These are phyloP conservation scores for Fusarium pseudograminearum DNA, from an alignment of 2,329 filamentous ascomycete species.

Conservation along the genomic window DNA sequence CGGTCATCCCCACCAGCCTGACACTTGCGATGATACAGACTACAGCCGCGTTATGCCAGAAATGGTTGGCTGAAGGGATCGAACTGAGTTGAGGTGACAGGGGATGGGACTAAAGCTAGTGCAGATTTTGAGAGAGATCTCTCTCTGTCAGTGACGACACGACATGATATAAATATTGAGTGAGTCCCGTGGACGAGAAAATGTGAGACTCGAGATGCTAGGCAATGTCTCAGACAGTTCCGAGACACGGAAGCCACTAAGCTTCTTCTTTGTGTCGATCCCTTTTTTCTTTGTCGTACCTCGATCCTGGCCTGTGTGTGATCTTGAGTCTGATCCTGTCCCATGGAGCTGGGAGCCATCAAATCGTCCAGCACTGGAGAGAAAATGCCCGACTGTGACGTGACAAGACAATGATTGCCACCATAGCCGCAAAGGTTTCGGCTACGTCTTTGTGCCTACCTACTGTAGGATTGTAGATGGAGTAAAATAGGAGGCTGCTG, in stretches of 20 bases:
- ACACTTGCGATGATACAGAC: conserved; percentile 7
- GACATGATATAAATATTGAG: conserved; percentile 2
- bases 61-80: conserved; percentile 27
- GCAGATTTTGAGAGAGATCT: conserved; percentile 5
- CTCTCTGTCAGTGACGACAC: conserved; percentile 29
- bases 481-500: conserved; percentile 8
- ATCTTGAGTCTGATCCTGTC: neutral
- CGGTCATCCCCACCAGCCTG: conserved; percentile 29
- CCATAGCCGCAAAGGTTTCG: neutral
- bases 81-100: conserved; percentile 26
- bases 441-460: neutral
- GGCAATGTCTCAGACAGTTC: conserved; percentile 21
- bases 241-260: conserved; percentile 35
- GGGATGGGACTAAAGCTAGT: conserved; percentile 20
- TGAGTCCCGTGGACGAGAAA: conserved; percentile 18
- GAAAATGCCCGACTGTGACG: conserved; percentile 38
- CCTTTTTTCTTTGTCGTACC: conserved; percentile 23
- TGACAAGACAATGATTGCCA: conserved; percentile 11
- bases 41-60: conserved; percentile 18
- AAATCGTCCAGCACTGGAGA: conserved; percentile 13
- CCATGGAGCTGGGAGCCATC: conserved; percentile 30
- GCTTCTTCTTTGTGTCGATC: conserved; percentile 23
- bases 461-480: conserved; percentile 37
- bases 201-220: conserved; percentile 15
- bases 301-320: conserved; percentile 1